Conservation (phyloP, 2,329 filamentous ascomycete genomes). For the Trichoderma atroviride region DNA sequence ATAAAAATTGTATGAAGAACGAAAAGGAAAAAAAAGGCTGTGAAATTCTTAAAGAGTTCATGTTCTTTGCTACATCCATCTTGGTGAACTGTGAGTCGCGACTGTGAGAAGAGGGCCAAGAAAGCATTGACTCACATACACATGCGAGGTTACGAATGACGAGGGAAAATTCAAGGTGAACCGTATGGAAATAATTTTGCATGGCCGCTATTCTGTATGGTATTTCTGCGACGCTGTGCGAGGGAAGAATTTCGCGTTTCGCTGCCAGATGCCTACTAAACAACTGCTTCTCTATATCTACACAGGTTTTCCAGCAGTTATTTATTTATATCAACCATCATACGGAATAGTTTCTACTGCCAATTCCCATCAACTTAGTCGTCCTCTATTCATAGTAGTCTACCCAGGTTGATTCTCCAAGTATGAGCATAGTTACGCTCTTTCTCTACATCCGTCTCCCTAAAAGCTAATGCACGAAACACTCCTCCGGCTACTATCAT, state of each 20-base stretch:
- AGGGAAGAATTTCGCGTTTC: not conserved
- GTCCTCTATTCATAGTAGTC: no score
- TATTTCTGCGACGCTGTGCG: not conserved
- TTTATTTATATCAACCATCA: no score
- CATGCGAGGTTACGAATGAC: not conserved
- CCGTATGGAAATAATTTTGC: no score
- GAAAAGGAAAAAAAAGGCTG: not conserved
- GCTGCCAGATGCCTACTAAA: not conserved
- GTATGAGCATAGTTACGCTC: no score
- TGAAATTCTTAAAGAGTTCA: not conserved
- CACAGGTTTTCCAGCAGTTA: not conserved
- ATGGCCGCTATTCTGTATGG: not conserved
- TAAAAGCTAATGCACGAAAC: no score
- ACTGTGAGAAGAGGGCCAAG: not conserved
- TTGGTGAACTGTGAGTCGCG: not conserved
- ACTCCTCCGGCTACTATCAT: not conserved
- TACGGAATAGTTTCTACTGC: no score
- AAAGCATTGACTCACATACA: constrained; percentile 14
- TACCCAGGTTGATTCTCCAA: no score
- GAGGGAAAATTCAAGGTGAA: not conserved
- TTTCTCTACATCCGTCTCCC: no score
- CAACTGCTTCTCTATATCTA: not conserved
- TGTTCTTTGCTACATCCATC: not conserved
- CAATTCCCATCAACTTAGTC: no score
- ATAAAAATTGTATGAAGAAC: not conserved